phyloP scores from a whole-genome alignment of 495 filamentous ascomycete species.

The Tuber aestivum region DNA sequence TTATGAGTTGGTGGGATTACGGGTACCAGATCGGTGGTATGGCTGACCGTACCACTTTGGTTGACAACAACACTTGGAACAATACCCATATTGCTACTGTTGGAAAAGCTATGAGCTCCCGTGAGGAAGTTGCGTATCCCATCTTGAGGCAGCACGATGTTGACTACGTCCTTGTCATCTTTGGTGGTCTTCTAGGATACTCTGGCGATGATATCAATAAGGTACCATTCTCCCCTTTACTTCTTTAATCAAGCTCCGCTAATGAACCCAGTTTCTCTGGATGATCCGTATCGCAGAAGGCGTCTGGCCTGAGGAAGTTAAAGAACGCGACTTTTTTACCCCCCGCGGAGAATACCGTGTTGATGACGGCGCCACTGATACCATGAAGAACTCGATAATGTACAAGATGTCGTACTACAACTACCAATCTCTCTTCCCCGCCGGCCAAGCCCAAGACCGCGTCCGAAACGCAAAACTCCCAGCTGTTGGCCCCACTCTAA shows the following conservation, averaged over 20 bases:
- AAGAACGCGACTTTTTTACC: slow-evolving; percentile 95
- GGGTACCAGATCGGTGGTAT: slow-evolving; percentile 99
- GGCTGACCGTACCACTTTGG: slow-evolving; percentile 94
- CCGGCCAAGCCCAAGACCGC: slow-evolving; percentile 84
- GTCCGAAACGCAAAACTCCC: slow-evolving; percentile 80
- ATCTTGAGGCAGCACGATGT: slow-evolving; percentile 98
- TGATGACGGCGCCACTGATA: slow-evolving; percentile 86
- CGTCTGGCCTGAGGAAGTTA: slow-evolving; percentile 98
- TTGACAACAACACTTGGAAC: slow-evolving; percentile 99
- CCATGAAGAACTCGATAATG: slow-evolving; percentile 99
- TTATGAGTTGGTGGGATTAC: slow-evolving; percentile 99
- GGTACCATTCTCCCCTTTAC: slow-evolving; percentile 16
- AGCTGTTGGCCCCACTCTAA: slow-evolving; percentile 75
- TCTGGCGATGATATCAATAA: slow-evolving; percentile 99
- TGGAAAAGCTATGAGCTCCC: slow-evolving; percentile 96
- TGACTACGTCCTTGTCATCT: slow-evolving; percentile 95
- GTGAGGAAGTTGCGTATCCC: slow-evolving; percentile 96
- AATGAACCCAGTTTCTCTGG: slow-evolving; percentile 70
- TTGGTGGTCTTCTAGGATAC: slow-evolving; percentile 92
- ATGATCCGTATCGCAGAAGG: slow-evolving; percentile 99
- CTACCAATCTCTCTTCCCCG: slow-evolving; percentile 84
- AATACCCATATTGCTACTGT: slow-evolving; percentile 99
- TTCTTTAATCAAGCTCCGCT: not conserved
- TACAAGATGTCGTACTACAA: slow-evolving; percentile 99
- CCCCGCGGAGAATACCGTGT: slow-evolving; percentile 91